Conservation (phyloP, 2,329 filamentous ascomycete species). For the Macrophomina pseudophaseolina region DNA sequence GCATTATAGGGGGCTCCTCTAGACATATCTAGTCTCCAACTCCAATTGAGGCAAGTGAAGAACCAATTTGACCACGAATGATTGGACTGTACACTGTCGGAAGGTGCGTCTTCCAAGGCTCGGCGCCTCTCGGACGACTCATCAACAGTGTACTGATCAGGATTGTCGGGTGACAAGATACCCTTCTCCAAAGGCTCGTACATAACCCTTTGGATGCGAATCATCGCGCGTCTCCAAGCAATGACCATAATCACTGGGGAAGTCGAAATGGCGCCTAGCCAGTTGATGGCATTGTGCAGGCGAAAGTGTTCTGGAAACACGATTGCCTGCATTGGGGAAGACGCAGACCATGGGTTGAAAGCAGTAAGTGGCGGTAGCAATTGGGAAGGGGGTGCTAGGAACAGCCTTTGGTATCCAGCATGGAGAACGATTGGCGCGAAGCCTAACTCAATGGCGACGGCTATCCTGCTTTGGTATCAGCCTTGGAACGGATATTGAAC, state of each 20-base stretch:
- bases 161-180: constrained; percentile 24
- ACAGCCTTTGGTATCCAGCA: constrained; percentile 21
- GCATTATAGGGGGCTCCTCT: neutral
- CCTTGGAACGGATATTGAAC: neutral
- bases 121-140: constrained; percentile 39
- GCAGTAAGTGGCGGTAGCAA: neutral
- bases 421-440: constrained; percentile 26
- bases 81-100: constrained; percentile 32
- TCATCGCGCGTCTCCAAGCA: constrained; percentile 22
- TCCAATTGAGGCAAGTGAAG: constrained; percentile 37
- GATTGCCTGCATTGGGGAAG: constrained; percentile 7
- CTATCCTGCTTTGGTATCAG: constrained; percentile 7
- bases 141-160: constrained; percentile 30
- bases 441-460: constrained; percentile 3
- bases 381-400: constrained; percentile 17
- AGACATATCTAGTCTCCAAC: constrained; percentile 17
- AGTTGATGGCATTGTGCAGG: constrained; percentile 37
- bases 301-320: constrained; percentile 28
- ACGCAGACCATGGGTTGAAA: constrained; percentile 20
- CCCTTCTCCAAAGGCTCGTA: constrained; percentile 25
- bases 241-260: constrained; percentile 17
- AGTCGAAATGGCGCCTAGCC: neutral
- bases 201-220: constrained; percentile 24
- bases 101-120: constrained; percentile 29
- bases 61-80: constrained; percentile 34